These are phyloP conservation scores for Kurtzmaniella fragi DNA, from an alignment of 805 yeast genomes.

Conservation along the genomic window DNA sequence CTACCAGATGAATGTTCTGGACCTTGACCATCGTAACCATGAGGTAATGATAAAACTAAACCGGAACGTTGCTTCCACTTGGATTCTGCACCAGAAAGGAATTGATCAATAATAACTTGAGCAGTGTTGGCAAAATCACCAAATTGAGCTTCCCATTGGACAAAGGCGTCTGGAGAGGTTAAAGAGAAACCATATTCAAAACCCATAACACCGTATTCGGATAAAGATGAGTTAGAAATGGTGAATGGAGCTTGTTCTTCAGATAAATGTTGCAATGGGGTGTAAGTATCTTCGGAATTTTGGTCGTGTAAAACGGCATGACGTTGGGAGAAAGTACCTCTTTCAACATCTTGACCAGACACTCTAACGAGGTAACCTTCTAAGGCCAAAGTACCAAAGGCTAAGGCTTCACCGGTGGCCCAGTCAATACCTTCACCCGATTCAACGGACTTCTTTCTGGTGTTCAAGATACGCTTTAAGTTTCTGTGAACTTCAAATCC, in stretches of 20 bases:
- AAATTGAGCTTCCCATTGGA: constrained; percentile 99
- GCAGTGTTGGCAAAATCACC: constrained; percentile 99
- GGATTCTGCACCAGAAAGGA: constrained; percentile 92
- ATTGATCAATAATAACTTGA: constrained; percentile 95
- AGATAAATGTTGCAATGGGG: constrained; percentile 77
- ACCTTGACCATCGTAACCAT: constrained; percentile 99
- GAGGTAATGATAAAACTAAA: constrained; percentile 90
- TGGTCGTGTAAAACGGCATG: constrained; percentile 98
- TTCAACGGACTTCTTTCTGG: constrained; percentile 82
- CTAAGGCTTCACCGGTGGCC: constrained; percentile 99
- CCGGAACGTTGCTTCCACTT: constrained; percentile 99
- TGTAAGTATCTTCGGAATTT: constrained; percentile 71
- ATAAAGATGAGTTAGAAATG: constrained; percentile 90
- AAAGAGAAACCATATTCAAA: constrained; percentile 98
- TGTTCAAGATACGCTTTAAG: constrained; percentile 86
- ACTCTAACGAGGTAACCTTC: constrained; percentile 97
- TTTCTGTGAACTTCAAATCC: constrained; percentile 89
- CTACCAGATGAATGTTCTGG: constrained; percentile 99
- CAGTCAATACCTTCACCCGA: constrained; percentile 94
- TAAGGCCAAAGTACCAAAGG: constrained; percentile 83
- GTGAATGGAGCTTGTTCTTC: constrained; percentile 82
- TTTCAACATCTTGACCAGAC: constrained; percentile 99
- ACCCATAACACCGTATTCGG: constrained; percentile 99
- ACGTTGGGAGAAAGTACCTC: constrained; percentile 99
- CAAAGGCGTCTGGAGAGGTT: constrained; percentile 94